These are phyloP conservation scores for Mortierella sp. DNA, from an alignment of 371 early-diverging fungal species.

Conservation along the genomic window DNA sequence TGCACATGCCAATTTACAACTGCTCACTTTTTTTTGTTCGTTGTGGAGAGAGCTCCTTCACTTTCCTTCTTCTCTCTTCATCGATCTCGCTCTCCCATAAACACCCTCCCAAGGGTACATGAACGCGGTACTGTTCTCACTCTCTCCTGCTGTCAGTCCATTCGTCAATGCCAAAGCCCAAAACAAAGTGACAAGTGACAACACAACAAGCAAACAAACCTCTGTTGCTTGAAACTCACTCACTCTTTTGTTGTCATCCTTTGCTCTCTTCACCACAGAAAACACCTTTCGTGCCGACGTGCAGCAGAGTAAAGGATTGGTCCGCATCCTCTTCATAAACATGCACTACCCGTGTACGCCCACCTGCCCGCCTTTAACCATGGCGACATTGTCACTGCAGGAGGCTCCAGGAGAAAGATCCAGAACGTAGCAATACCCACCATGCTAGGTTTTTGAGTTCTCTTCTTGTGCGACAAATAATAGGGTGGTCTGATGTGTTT, in stretches of 20 bases:
- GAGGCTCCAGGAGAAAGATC: neutral
- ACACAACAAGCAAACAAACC: neutral
- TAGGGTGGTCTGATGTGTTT: conserved; percentile 5
- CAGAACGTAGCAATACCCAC: neutral
- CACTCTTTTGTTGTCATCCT: neutral
- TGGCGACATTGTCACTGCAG: neutral
- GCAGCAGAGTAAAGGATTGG: neutral
- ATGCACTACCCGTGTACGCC: neutral
- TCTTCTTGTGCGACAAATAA: neutral
- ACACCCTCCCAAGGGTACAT: neutral
- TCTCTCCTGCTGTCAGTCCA: neutral
- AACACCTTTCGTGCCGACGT: neutral
- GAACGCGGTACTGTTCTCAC: neutral
- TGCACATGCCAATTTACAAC: neutral
- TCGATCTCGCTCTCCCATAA: conserved; percentile 7
- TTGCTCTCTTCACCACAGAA: neutral
- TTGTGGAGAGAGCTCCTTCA: conserved; percentile 3
- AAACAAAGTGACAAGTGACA: neutral
- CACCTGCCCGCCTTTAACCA: neutral
- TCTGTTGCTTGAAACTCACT: neutral
- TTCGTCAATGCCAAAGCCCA: neutral
- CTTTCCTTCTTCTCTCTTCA: neutral
- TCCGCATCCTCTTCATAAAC: neutral
- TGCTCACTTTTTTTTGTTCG: neutral
- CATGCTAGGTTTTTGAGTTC: neutral